Evolutionary conservation across 2,329 filamentous ascomycete genomes (phyloP).

Genomic region (Davidsoniella neocaledoniae): DNA sequence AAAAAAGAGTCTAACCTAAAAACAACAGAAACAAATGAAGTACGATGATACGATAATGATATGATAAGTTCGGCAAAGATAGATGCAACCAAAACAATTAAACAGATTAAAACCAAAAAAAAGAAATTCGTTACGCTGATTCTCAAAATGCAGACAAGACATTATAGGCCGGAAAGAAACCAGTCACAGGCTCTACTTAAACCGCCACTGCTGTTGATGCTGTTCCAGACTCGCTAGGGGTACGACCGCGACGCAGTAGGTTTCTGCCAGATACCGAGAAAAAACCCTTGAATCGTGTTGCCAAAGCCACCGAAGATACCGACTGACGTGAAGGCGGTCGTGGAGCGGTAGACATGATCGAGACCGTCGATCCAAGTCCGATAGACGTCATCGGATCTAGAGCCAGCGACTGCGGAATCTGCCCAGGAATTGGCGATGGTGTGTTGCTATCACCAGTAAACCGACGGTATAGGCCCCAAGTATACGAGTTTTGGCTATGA

Average conservation of each 20-base stretch:
- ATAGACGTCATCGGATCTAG: not conserved
- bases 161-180: not conserved
- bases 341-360: not conserved
- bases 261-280: not conserved
- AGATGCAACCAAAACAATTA: not conserved
- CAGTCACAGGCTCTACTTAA: not conserved
- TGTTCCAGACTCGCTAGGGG: not conserved
- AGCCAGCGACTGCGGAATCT: too few species aligned
- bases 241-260: not conserved
- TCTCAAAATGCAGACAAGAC: not conserved
- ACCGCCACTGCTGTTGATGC: not conserved
- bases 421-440: too few species aligned
- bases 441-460: too few species aligned
- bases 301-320: not conserved
- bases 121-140: not conserved
- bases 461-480: too few species aligned
- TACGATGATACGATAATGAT: too few species aligned
- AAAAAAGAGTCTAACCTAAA: too few species aligned
- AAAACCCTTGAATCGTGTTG: not conserved
- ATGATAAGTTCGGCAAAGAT: too few species aligned
- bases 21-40: too few species aligned
- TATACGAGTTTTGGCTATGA: not conserved
- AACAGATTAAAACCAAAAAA: not conserved
- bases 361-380: not conserved
- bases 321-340: conserved; percentile 2